phyloP scores from a whole-genome alignment of 1,139 yeast genomes.

The Geotrichum phurueaensis region DNA sequence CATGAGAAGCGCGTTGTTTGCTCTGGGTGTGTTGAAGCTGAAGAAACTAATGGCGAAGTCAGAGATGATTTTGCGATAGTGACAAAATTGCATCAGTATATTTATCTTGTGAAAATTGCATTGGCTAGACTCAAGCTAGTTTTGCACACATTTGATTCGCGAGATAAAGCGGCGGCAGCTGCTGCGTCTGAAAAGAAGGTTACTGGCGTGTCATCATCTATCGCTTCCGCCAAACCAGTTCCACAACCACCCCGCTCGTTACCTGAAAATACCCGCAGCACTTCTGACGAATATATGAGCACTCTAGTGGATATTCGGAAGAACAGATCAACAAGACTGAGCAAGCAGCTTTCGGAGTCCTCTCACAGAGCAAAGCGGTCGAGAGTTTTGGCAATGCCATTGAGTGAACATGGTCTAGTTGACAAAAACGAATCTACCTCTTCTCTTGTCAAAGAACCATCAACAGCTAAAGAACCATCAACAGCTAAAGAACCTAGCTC shows the following conservation, averaged over 20 bases:
- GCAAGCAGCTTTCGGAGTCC: constrained; percentile 55
- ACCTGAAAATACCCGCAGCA: neutral
- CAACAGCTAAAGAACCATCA: neutral
- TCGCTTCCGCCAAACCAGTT: neutral
- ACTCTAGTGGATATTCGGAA: constrained; percentile 75
- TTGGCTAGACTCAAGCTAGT: constrained; percentile 70
- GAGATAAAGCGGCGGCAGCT: constrained; percentile 18
- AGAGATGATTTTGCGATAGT: constrained; percentile 54
- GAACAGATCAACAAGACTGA: constrained; percentile 67
- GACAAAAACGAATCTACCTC: constrained; percentile 25
- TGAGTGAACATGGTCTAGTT: constrained; percentile 29
- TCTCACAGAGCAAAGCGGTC: constrained; percentile 57
- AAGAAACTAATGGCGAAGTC: constrained; percentile 40
- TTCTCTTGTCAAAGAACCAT: constrained; percentile 5
- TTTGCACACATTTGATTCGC: constrained; percentile 43
- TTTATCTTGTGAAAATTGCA: constrained; percentile 77
- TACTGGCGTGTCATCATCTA: neutral
- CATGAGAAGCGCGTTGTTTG: constrained; percentile 44
- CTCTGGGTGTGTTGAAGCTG: constrained; percentile 54
- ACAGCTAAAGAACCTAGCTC: neutral
- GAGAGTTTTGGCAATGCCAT: constrained; percentile 43
- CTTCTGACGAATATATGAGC: constrained; percentile 44
- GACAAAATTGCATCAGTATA: constrained; percentile 64
- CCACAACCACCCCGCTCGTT: neutral
- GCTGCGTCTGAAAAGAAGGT: neutral